Evolutionary conservation across 2,329 filamentous ascomycete genomes (phyloP).

Genomic region (Dothidotthia symphoricarpi): DNA sequence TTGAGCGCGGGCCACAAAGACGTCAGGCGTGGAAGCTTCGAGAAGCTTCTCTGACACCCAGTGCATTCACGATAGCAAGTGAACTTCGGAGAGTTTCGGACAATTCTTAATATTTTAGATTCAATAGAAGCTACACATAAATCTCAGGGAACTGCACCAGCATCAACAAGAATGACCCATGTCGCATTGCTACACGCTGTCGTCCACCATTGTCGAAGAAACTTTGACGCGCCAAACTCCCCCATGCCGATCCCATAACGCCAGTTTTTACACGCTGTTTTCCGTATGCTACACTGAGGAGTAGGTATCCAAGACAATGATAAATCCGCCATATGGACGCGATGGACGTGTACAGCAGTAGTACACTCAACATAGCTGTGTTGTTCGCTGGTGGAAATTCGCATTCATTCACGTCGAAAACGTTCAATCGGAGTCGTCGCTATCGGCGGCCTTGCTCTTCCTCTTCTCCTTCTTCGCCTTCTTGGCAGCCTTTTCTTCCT

Average conservation of each 20-base stretch:
- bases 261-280: constrained; percentile 34
- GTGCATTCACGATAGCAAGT: constrained; percentile 6
- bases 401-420: constrained; percentile 13
- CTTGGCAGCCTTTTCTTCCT: constrained; percentile 58
- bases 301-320: constrained; percentile 28
- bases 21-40: constrained; percentile 39
- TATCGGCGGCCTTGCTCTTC: constrained; percentile 30
- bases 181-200: constrained; percentile 22
- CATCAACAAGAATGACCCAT: constrained; percentile 18
- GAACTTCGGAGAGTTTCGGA: constrained; percentile 9
- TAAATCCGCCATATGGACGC: constrained; percentile 25
- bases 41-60: constrained; percentile 35
- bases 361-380: constrained; percentile 12
- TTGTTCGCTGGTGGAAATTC: constrained; percentile 17
- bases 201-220: constrained; percentile 28
- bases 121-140: constrained; percentile 15
- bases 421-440: constrained; percentile 35
- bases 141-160: constrained; percentile 23
- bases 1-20: constrained; percentile 21
- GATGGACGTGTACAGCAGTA: constrained; percentile 15
- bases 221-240: constrained; percentile 37
- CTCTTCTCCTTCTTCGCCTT: constrained; percentile 37
- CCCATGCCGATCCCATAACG: constrained; percentile 30
- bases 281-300: constrained; percentile 39
- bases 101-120: constrained; percentile 11